Conservation (phyloP, 768 basidiomycete genomes). For the Punctularia strigosozonata region DNA sequence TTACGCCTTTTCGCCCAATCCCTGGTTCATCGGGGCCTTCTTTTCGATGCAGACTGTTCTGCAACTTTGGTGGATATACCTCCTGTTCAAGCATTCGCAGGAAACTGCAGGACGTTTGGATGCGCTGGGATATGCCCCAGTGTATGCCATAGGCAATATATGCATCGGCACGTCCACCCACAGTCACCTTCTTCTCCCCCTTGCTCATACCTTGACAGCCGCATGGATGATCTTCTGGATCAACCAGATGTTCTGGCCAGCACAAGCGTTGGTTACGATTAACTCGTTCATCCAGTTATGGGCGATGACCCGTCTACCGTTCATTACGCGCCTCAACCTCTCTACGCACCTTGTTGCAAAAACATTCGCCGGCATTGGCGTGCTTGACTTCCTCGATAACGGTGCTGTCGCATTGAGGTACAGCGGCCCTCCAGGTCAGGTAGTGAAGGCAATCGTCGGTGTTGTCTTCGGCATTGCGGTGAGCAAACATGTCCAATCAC, state of each 20-base stretch:
- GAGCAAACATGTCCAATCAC: neutral
- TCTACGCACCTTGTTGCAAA: constrained; percentile 31
- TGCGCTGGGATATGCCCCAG: constrained; percentile 17
- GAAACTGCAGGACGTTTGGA: constrained; percentile 6
- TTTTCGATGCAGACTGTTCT: constrained; percentile 18
- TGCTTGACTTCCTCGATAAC: constrained; percentile 20
- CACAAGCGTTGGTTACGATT: constrained; percentile 18
- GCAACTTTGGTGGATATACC: constrained; percentile 17
- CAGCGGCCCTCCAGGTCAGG: neutral
- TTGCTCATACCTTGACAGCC: constrained; percentile 7
- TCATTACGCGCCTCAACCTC: constrained; percentile 18
- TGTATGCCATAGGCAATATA: constrained; percentile 21
- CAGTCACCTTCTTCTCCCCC: neutral
- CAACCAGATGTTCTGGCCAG: constrained; percentile 12
- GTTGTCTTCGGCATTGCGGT: constrained; percentile 1
- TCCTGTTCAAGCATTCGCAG: constrained; percentile 12
- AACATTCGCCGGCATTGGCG: constrained; percentile 25
- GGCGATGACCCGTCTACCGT: constrained; percentile 20
- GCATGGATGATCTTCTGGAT: constrained; percentile 21
- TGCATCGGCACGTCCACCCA: constrained; percentile 17
- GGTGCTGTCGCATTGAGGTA: constrained; percentile 16
- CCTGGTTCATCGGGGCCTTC: constrained; percentile 19
- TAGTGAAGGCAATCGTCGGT: neutral
- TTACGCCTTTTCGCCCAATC: constrained; percentile 21
- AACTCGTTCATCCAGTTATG: constrained; percentile 25